Evolutionary conservation across 2,329 filamentous ascomycete species (phyloP), one percentile per base, ranked within the genome.

Genomic region (Akanthomyces dipterigenus): DNA sequence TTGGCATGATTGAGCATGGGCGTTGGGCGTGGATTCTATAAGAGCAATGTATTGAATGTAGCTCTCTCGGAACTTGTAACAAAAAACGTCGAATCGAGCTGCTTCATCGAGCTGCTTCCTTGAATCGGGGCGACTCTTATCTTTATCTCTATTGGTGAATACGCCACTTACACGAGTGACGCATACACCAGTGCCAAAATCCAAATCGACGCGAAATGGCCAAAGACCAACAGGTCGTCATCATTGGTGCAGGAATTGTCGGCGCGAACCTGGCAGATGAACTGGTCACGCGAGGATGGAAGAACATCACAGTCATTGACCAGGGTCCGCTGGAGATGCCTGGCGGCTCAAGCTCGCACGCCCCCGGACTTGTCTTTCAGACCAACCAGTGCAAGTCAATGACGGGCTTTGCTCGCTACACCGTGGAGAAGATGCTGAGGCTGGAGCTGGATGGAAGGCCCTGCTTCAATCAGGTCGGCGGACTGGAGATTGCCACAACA

Each of bases 281-380:
- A 76, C 78, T 88, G 67, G 77, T 84, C 65, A 76, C 77, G 26
- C 79, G 83, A 67, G 85, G 85, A 75, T 88, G 85, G 84, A 79
- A 70, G 59, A 72, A 87, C 69, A 84, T 88, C 70, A 87, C 84
- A 20, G 84, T 88, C 55, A 73, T 88, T 64, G 85, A 88, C 65
- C 85, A 88, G 70, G 85, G 85, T 0, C 85, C 85, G 3, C 70
- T 88, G 64, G 73, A 77, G 62, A 81, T 87, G 78, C 85, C 85
- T 0, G 85, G 85, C 28, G 85, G 85, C 49, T 88, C 85, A 31
- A 87, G 85, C 7, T 87, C 84, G 7, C 85, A 88, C 64, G 85
- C 85, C 5, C 85, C 85, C 0, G 85, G 85, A 0, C 76, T 88
- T 3, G 84, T 88, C 0, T 88, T 86, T 66, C 84, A 88, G 68